These are phyloP conservation scores for Macadamia integrifolia DNA, from an alignment of 164 flowering plant genomes.

Conservation along the genomic window DNA sequence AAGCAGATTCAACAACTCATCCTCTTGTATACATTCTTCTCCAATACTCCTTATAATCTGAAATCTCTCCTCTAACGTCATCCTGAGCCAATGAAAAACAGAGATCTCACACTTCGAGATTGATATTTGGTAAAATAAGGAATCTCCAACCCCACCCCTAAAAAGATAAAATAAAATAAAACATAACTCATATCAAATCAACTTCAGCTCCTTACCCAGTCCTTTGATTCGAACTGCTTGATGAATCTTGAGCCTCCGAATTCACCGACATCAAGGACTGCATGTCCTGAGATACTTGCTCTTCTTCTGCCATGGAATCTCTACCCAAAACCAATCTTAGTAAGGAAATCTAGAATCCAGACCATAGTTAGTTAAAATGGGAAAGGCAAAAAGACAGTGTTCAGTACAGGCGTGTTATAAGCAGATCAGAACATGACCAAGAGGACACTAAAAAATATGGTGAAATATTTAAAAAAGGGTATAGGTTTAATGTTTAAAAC, in stretches of 20 bases:
- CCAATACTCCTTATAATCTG: constrained; percentile 63
- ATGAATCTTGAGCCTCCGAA: neutral
- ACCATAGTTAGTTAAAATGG: too few species aligned
- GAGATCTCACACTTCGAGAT: neutral
- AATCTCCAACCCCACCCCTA: neutral
- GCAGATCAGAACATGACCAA: too few species aligned
- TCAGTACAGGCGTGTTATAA: too few species aligned
- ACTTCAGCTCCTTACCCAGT: neutral
- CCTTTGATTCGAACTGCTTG: neutral
- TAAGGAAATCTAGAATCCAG: too few species aligned
- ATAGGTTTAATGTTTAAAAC: too few species aligned
- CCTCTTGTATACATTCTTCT: constrained; percentile 80
- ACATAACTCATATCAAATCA: neutral
- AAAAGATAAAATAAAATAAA: too few species aligned
- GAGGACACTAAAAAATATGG: too few species aligned
- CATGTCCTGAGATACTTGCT: neutral
- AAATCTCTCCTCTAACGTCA: constrained; percentile 52
- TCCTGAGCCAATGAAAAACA: constrained; percentile 6
- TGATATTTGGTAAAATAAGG: too few species aligned
- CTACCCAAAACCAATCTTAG: neutral
- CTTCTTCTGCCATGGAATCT: neutral
- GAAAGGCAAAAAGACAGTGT: too few species aligned
- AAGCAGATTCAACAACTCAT: constrained; percentile 59
- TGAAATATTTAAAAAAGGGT: too few species aligned
- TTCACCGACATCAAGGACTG: neutral